These are phyloP conservation scores for Lodderomyces orthopsilosis DNA, from an alignment of 1,139 yeast genomes.

Conservation along the genomic window DNA sequence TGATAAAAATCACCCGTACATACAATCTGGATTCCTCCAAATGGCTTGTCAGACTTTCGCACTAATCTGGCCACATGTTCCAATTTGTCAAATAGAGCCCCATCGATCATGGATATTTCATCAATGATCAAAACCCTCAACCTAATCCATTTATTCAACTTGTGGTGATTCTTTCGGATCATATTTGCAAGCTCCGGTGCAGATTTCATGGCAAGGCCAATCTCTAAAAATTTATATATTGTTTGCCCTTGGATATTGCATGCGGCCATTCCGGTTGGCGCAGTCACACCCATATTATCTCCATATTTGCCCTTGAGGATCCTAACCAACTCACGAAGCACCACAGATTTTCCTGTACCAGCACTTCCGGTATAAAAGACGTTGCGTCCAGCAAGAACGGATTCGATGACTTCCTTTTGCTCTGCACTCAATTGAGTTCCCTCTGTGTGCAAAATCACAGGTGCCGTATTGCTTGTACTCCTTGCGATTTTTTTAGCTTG, in stretches of 20 bases:
- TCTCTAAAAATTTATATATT: slow-evolving; percentile 71
- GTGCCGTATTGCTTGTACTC: not conserved
- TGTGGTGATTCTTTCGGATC: slow-evolving; percentile 44
- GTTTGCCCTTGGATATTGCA: slow-evolving; percentile 84
- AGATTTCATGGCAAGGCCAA: slow-evolving; percentile 66
- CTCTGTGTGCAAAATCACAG: not conserved
- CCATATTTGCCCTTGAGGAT: slow-evolving; percentile 32
- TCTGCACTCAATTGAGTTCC: slow-evolving; percentile 43
- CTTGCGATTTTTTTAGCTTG: slow-evolving; percentile 24
- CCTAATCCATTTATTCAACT: slow-evolving; percentile 54
- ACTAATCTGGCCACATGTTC: slow-evolving; percentile 57
- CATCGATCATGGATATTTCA: slow-evolving; percentile 83
- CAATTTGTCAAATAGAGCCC: slow-evolving; percentile 60
- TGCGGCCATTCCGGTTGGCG: slow-evolving; percentile 92
- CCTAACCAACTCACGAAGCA: slow-evolving; percentile 58
- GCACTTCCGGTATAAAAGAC: slow-evolving; percentile 80
- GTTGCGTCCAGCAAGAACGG: slow-evolving; percentile 57
- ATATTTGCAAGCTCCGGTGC: slow-evolving; percentile 41
- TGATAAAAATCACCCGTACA: slow-evolving; percentile 85
- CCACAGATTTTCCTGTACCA: slow-evolving; percentile 83
- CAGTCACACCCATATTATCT: slow-evolving; percentile 71
- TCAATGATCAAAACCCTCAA: slow-evolving; percentile 70
- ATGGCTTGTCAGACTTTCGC: slow-evolving; percentile 47
- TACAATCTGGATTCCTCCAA: slow-evolving; percentile 81
- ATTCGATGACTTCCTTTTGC: slow-evolving; percentile 64